phyloP scores from a whole-genome alignment of 768 basidiomycete genomes.

The Serpula lacrymans region DNA sequence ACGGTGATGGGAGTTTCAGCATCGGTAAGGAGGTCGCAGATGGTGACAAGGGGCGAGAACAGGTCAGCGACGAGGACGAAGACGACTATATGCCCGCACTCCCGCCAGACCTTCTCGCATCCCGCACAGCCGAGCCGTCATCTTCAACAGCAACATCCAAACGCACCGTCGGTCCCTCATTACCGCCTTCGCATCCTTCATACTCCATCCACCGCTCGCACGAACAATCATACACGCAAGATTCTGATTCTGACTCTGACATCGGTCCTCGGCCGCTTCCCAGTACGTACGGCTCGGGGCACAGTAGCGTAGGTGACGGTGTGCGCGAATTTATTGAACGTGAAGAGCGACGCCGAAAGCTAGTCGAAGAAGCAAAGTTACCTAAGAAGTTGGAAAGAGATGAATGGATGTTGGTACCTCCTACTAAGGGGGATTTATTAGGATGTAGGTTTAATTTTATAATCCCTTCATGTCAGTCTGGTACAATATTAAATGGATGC shows the following conservation, averaged over 20 bases:
- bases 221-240: conserved; percentile 33
- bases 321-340: conserved; percentile 81
- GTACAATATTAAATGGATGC: neutral
- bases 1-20: conserved; percentile 15
- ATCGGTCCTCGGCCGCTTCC: conserved; percentile 82
- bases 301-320: conserved; percentile 49
- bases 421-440: conserved; percentile 74
- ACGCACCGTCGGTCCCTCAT: conserved; percentile 50
- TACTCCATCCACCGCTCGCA: conserved; percentile 28
- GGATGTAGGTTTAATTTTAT: conserved; percentile 51
- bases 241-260: conserved; percentile 71
- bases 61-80: no score
- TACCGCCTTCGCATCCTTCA: conserved; percentile 39
- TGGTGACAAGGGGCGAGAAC: no score
- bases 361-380: conserved; percentile 74
- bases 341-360: conserved; percentile 73
- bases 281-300: conserved; percentile 26
- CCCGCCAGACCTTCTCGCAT: conserved; percentile 63
- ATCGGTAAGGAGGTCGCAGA: conserved; percentile 21
- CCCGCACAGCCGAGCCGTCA: conserved; percentile 33
- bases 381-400: conserved; percentile 81
- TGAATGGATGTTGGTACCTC: conserved; percentile 98
- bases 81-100: conserved; percentile 73
- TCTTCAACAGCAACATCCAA: conserved; percentile 22
- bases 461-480: neutral